Conservation (phyloP, 805 yeast genomes). For the Jamesozyma spencerorum region DNA sequence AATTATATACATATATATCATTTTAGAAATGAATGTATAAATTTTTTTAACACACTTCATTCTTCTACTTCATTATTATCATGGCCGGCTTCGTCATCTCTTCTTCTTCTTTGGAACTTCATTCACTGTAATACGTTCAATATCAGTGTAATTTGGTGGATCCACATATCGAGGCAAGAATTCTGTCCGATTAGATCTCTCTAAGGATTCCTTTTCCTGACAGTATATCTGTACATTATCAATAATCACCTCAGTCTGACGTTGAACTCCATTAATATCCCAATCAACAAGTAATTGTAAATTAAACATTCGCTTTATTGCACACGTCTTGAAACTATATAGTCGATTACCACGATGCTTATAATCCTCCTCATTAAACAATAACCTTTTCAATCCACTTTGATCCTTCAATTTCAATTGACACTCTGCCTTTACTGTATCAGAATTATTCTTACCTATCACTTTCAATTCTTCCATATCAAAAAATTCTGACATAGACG, state of each 20-base stretch:
- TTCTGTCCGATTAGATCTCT: conserved; percentile 6
- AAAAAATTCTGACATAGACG: background rate
- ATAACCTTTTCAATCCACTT: conserved; percentile 13
- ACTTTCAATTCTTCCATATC: background rate
- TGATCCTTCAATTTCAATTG: conserved; percentile 18
- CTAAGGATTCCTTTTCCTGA: conserved; percentile 7
- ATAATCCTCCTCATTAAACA: conserved; percentile 28
- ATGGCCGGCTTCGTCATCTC: background rate
- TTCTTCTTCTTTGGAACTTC: background rate
- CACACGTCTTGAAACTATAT: conserved; percentile 25
- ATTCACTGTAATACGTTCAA: conserved; percentile 1
- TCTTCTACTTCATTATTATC: no score
- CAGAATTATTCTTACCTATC: no score
- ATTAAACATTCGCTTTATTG: conserved; percentile 21
- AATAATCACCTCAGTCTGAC: conserved; percentile 21
- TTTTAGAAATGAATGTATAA: no score
- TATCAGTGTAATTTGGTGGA: conserved; percentile 21
- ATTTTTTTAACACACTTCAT: no score
- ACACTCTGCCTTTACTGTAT: conserved; percentile 13
- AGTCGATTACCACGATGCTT: conserved; percentile 27
- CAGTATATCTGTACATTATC: conserved; percentile 18
- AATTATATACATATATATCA: no score
- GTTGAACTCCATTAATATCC: conserved; percentile 13
- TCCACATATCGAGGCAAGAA: conserved; percentile 21
- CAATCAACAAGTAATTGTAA: conserved; percentile 24